Percentiles rank a stretch among this genome's conserved stretches.
Conservation (phyloP, 2,329 filamentous ascomycete species). For the Ascochyta rabiei region DNA sequence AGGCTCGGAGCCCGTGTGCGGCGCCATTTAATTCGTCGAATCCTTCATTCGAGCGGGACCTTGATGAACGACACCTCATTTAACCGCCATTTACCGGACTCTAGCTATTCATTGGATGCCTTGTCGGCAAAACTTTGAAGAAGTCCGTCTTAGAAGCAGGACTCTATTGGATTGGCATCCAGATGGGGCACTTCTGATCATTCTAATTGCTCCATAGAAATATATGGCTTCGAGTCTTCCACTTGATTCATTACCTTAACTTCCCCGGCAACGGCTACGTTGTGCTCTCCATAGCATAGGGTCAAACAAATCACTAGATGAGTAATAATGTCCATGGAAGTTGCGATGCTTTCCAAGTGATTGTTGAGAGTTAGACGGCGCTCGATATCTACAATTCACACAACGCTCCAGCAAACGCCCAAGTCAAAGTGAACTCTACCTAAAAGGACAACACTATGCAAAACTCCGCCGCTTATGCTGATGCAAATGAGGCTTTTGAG, state of each 20-base stretch:
- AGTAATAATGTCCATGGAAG: background rate
- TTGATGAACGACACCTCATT: slow-evolving; percentile 1
- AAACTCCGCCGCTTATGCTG: slow-evolving; percentile 20
- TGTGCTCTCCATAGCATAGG: no score
- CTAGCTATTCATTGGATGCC: background rate
- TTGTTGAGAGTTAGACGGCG: background rate
- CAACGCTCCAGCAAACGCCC: slow-evolving; percentile 2
- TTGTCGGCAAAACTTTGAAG: background rate
- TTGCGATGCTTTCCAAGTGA: background rate
- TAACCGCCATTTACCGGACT: slow-evolving; percentile 9
- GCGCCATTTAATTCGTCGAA: background rate
- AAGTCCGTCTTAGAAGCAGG: background rate
- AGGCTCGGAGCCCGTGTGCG: slow-evolving; percentile 1
- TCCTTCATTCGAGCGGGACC: background rate
- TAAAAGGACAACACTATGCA: slow-evolving; percentile 5
- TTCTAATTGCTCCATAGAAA: background rate
- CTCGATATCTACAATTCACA: slow-evolving; percentile 7
- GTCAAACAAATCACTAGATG: background rate
- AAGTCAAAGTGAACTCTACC: background rate
- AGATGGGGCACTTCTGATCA: background rate
- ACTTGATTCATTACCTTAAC: background rate
- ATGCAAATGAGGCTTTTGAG: slow-evolving; percentile 14
- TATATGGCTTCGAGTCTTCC: background rate
- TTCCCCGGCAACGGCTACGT: no score
- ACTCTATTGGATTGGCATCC: background rate